A percentile compares a stretch with the other conserved stretches of the same genome.
Evolutionary conservation across 2,329 filamentous ascomycete genomes (phyloP).

Genomic region (Diplodia sapinea): DNA sequence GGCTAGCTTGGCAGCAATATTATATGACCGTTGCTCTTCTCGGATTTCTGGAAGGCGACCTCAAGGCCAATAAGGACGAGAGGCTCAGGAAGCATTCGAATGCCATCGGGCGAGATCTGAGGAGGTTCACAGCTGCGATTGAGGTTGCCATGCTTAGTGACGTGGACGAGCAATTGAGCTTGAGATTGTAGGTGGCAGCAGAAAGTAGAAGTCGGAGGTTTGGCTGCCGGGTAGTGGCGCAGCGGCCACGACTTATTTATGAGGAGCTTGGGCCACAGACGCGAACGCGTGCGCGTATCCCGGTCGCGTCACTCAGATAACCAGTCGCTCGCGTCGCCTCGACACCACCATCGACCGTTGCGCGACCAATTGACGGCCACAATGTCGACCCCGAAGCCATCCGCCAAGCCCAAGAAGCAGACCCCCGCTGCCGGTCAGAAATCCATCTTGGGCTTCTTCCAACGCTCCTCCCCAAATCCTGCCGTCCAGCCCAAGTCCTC

Average conservation of each 20-base stretch:
- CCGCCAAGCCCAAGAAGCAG: slow-evolving; percentile 54
- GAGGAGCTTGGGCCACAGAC: slow-evolving; percentile 6
- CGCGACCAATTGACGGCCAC: neutral
- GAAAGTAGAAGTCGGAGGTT: too few relatives aligned
- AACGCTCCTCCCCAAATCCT: slow-evolving; percentile 60
- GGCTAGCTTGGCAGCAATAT: too few relatives aligned
- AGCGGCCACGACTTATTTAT: neutral
- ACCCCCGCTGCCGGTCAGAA: slow-evolving; percentile 62
- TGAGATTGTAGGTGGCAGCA: too few relatives aligned
- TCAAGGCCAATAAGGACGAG: too few relatives aligned
- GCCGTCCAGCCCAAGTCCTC: slow-evolving; percentile 36
- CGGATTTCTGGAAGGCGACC: too few relatives aligned
- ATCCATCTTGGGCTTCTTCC: slow-evolving; percentile 81
- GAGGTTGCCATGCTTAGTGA: too few relatives aligned
- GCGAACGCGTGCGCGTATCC: slow-evolving; percentile 1
- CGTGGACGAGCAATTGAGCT: too few relatives aligned
- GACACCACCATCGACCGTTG: neutral
- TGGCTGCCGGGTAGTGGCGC: too few relatives aligned
- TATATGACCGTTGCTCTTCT: too few relatives aligned
- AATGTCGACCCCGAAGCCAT: slow-evolving; percentile 50
- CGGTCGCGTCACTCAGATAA: slow-evolving; percentile 4
- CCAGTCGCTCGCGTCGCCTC: slow-evolving; percentile 2
- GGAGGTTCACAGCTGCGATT: too few relatives aligned
- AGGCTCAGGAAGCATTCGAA: too few relatives aligned
- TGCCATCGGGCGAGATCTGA: too few relatives aligned